phyloP scores from a whole-genome alignment of 2,329 filamentous ascomycete genomes.

The Fusarium subglutinans region DNA sequence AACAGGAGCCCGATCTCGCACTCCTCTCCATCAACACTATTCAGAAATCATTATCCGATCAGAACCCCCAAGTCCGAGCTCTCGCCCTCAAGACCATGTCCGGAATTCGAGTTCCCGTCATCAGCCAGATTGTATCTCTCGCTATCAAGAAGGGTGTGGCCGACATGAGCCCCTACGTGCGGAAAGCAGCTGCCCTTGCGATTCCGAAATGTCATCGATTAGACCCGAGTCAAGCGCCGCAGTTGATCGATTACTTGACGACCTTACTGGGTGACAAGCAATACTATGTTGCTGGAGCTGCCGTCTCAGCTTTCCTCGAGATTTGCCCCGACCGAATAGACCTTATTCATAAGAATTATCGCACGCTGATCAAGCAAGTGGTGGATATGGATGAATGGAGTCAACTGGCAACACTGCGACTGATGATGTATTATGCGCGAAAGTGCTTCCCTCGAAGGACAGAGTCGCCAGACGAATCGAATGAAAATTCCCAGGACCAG shows the following conservation, averaged over 20 bases:
- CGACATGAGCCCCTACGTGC: slow-evolving; percentile 94
- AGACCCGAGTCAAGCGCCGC: slow-evolving; percentile 85
- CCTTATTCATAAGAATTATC: slow-evolving; percentile 90
- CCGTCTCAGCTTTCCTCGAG: slow-evolving; percentile 87
- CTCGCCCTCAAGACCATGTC: slow-evolving; percentile 97
- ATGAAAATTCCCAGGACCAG: slow-evolving; percentile 43
- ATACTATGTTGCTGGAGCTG: slow-evolving; percentile 95
- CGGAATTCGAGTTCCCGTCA: slow-evolving; percentile 94
- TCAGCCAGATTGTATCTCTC: slow-evolving; percentile 95
- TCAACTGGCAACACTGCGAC: slow-evolving; percentile 81
- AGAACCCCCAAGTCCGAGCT: slow-evolving; percentile 88
- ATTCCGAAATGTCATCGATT: slow-evolving; percentile 96
- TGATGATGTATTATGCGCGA: slow-evolving; percentile 86
- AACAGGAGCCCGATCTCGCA: slow-evolving; percentile 93
- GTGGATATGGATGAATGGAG: slow-evolving; percentile 99
- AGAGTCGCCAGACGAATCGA: slow-evolving; percentile 60
- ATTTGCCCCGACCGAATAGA: slow-evolving; percentile 89
- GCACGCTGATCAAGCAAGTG: slow-evolving; percentile 83
- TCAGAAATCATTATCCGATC: slow-evolving; percentile 94
- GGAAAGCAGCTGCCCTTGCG: slow-evolving; percentile 90
- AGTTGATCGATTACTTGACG: slow-evolving; percentile 83
- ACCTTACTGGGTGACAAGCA: slow-evolving; percentile 87
- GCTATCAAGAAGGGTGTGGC: slow-evolving; percentile 93
- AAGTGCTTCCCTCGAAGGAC: slow-evolving; percentile 84
- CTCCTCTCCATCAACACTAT: slow-evolving; percentile 98